These are phyloP conservation scores for Exserohilum turcica DNA, from an alignment of 2,329 filamentous ascomycete genomes.

Conservation along the genomic window DNA sequence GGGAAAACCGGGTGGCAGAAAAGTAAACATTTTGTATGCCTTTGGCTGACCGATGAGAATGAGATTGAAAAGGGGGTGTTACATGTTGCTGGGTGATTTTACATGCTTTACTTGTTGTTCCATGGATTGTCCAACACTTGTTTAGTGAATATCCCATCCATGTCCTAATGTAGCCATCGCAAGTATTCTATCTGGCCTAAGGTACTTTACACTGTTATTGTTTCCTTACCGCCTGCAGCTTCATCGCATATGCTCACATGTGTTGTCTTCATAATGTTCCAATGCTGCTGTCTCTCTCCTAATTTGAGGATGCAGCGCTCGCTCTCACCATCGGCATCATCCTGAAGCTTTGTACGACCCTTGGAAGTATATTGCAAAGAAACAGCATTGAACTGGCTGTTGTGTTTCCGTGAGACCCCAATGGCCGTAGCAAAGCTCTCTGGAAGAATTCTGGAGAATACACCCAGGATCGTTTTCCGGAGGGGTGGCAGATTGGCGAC, in stretches of 20 bases:
- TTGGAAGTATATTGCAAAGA: neutral
- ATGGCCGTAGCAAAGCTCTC: neutral
- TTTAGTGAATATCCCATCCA: too few relatives aligned
- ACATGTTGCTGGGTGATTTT: too few relatives aligned
- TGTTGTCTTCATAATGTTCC: constrained; percentile 10
- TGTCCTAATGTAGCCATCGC: too few relatives aligned
- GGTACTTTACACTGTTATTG: too few relatives aligned
- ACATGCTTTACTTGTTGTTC: too few relatives aligned
- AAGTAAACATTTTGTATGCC: too few relatives aligned
- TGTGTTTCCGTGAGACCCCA: neutral
- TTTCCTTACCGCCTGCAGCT: neutral
- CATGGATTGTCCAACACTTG: too few relatives aligned
- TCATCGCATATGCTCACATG: constrained; percentile 2
- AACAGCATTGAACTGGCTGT: neutral
- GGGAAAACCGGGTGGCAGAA: too few relatives aligned
- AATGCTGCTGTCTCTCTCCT: constrained; percentile 3
- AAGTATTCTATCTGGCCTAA: too few relatives aligned
- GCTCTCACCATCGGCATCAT: constrained; percentile 6
- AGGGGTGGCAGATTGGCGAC: constrained; percentile 20
- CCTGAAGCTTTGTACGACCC: neutral
- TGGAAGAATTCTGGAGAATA: neutral
- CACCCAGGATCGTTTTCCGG: constrained; percentile 16
- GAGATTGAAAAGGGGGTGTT: too few relatives aligned
- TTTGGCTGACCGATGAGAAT: too few relatives aligned
- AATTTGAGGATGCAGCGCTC: constrained; percentile 14